A percentile compares a stretch with the other conserved stretches of the same genome.
These are phyloP conservation scores for Sanghuangporus baumii DNA, from an alignment of 1,284 basidiomycete genomes.

Conservation along the genomic window DNA sequence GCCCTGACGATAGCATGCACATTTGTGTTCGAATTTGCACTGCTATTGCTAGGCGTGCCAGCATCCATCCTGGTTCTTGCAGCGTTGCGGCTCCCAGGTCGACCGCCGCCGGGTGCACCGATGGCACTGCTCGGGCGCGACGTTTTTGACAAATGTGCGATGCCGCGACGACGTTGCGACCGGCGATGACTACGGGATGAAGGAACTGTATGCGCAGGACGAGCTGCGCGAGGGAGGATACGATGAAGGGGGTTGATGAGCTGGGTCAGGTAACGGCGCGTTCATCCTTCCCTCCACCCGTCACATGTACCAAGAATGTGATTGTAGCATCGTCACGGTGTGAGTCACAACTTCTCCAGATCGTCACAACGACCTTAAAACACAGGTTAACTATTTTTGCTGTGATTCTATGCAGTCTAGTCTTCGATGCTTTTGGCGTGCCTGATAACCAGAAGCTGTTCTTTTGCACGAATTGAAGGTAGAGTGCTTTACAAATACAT, in stretches of 20 bases:
- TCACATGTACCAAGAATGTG: not conserved
- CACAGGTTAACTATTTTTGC: too few relatives aligned
- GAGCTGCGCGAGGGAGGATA: constrained; percentile 7
- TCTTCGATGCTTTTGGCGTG: too few relatives aligned
- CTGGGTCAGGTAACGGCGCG: not conserved
- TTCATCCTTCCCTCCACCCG: not conserved
- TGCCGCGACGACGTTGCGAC: constrained; percentile 6
- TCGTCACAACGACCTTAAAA: too few relatives aligned
- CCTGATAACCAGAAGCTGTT: too few relatives aligned
- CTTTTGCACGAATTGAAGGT: too few relatives aligned
- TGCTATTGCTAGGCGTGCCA: constrained; percentile 24
- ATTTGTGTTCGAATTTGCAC: constrained; percentile 38
- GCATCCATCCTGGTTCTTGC: constrained; percentile 26
- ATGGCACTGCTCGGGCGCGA: constrained; percentile 14
- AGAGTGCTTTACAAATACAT: too few relatives aligned
- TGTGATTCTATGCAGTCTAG: too few relatives aligned
- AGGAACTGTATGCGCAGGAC: constrained; percentile 9
- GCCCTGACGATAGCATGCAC: constrained; percentile 77
- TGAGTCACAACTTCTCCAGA: not conserved
- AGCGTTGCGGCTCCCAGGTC: constrained; percentile 15
- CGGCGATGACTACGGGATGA: not conserved
- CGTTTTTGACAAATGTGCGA: constrained; percentile 9
- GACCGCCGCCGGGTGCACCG: constrained; percentile 17
- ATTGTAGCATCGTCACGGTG: not conserved
- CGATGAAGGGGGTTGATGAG: constrained; percentile 10